These are phyloP conservation scores for Pisolithus sp. DNA, from an alignment of 768 basidiomycete species.

Conservation along the genomic window DNA sequence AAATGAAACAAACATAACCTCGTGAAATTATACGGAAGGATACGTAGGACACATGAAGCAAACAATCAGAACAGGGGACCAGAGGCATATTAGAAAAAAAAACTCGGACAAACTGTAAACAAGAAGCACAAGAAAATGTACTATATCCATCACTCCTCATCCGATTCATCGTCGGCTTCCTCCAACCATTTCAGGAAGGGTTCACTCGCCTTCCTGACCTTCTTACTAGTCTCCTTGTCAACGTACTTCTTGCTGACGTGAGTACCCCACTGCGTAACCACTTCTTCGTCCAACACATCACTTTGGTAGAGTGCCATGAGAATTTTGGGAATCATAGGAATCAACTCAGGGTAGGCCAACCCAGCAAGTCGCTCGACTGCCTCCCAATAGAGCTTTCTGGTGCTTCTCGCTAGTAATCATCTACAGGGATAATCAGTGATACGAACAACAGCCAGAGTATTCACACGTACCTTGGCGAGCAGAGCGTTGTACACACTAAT, in stretches of 20 bases:
- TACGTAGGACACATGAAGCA: too few relatives aligned
- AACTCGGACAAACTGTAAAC: not conserved
- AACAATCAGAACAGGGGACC: not conserved
- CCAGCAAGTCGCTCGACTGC: slow-evolving; percentile 85
- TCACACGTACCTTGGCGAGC: slow-evolving; percentile 60
- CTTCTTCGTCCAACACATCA: slow-evolving; percentile 89
- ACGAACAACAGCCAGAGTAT: not conserved
- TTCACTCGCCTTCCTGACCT: slow-evolving; percentile 90
- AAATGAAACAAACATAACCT: too few relatives aligned
- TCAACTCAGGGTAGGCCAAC: slow-evolving; percentile 62
- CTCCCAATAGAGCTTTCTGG: slow-evolving; percentile 90
- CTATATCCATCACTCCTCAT: slow-evolving; percentile 29
- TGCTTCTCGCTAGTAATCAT: slow-evolving; percentile 91
- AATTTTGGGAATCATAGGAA: slow-evolving; percentile 76
- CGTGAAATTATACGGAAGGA: too few relatives aligned
- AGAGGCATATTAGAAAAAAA: not conserved
- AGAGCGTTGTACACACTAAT: slow-evolving; percentile 60
- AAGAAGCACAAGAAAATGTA: not conserved
- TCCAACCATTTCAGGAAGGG: slow-evolving; percentile 96
- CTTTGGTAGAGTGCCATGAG: slow-evolving; percentile 91
- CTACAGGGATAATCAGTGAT: slow-evolving; percentile 32
- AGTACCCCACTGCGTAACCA: slow-evolving; percentile 88
- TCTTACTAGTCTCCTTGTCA: slow-evolving; percentile 92
- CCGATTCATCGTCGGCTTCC: slow-evolving; percentile 76
- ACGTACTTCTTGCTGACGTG: slow-evolving; percentile 97